Base-by-base conservation (phyloP, 208 protist genomes). In the Herpetomonas tarakana region DNA sequence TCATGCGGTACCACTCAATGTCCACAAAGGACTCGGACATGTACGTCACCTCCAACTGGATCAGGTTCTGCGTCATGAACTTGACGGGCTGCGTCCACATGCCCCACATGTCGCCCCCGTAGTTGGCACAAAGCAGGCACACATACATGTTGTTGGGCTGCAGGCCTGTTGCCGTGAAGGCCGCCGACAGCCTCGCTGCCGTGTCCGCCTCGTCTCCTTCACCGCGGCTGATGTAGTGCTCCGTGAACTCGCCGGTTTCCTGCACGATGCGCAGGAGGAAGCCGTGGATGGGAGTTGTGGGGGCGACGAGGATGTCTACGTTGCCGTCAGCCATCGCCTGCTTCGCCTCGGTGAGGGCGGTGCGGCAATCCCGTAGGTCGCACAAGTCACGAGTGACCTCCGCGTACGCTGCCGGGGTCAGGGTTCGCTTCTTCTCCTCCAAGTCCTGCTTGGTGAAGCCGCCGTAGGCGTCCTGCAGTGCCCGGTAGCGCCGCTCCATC, bases 21-120 rank as follows among this genome's bases (percentile, higher is more conserved):
- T 95, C 88, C 1, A 97, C 86, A 71, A 94, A 97, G 19, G 69
- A 75, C 66, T 97, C 88, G 45, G 78, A 79, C 55, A 94, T 86
- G 74, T 94, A 94, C 30, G 74, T 83, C 28, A 97, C 75, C 45
- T 88, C 70, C n/a, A 97, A 71, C 61, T 97, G 89, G 29, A 97
- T 79, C 14, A 93, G 76, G 74, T 96, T 94, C 70, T 94, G 86
- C 24, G 89, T 97, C 78, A 97, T 87, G 58, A 94, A 88, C 74
- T 92, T 87, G 1, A 94, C 71, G 49, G 88, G 86, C 29, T 46
- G 29, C 25, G 88, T 89, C 89, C 92, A 97, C 65, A 59, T 60
- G 14, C 92, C 92, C 83, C 83, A 92, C 38, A 84, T 52, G 19
- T 68, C 68, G 27, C 75, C 57, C 27, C 81, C 85, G 65, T 97